Conservation (phyloP, 495 filamentous ascomycete genomes). For the Apiosordaria backusii region DNA sequence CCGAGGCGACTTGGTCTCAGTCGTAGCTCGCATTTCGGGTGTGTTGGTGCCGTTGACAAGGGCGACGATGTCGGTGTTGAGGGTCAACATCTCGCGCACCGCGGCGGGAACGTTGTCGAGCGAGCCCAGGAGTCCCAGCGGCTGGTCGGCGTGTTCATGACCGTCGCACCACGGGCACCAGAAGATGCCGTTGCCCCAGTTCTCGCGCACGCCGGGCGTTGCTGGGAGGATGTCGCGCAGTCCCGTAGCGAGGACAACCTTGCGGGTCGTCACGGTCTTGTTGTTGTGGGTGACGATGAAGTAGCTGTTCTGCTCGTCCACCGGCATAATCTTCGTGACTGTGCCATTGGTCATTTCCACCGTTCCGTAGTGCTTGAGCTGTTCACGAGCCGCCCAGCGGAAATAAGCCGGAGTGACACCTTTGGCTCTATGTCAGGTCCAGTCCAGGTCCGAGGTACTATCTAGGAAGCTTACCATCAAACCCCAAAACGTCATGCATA, state of each 20-base stretch:
- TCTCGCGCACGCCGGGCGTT: conserved; percentile 49
- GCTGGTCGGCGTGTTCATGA: conserved; percentile 54
- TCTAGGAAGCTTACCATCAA: conserved; percentile 44
- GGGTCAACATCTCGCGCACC: conserved; percentile 49
- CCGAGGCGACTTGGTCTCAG: conserved; percentile 36
- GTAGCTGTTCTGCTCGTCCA: conserved; percentile 35
- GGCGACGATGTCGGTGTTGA: conserved; percentile 40
- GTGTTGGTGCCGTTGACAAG: conserved; percentile 57
- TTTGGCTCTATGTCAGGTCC: no score
- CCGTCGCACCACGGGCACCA: conserved; percentile 64
- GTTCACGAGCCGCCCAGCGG: conserved; percentile 49
- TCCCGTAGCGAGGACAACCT: conserved; percentile 55
- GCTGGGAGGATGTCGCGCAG: conserved; percentile 51
- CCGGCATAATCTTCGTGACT: conserved; percentile 43
- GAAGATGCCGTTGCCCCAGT: conserved; percentile 56
- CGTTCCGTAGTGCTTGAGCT: conserved; percentile 48
- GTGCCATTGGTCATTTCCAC: conserved; percentile 50
- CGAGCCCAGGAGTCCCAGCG: conserved; percentile 49
- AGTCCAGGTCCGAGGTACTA: no score
- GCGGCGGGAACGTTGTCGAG: conserved; percentile 42
- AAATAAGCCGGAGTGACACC: conserved; percentile 52
- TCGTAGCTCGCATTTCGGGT: no score
- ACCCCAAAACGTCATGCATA: conserved; percentile 59
- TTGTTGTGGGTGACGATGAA: conserved; percentile 39
- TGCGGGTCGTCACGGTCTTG: conserved; percentile 41